These are phyloP conservation scores for Colletotrichum sp. DNA, from an alignment of 2,329 filamentous ascomycete genomes.

Conservation along the genomic window DNA sequence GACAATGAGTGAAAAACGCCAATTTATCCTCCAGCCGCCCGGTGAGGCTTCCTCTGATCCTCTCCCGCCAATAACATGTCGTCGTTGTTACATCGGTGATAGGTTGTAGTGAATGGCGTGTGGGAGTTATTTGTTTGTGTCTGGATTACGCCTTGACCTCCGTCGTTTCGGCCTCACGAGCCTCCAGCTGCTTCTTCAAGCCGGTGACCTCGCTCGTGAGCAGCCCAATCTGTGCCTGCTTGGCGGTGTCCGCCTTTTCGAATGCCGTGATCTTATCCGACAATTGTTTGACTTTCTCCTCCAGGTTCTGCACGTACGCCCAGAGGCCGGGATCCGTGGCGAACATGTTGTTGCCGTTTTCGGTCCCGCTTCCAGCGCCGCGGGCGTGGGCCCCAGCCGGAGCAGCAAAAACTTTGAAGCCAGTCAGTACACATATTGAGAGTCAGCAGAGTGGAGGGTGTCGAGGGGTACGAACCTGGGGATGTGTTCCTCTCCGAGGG, in stretches of 20 bases:
- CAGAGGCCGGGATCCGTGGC: constrained; percentile 69
- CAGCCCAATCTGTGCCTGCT: constrained; percentile 39
- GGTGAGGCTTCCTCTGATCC: background rate
- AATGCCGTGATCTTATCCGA: constrained; percentile 43
- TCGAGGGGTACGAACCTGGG: constrained; percentile 27
- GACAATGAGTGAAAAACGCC: constrained; percentile 24
- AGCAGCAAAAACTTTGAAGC: constrained; percentile 8
- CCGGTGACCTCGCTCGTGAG: constrained; percentile 39
- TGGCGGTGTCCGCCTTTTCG: constrained; percentile 42
- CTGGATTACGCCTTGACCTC: constrained; percentile 11
- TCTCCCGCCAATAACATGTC: constrained; percentile 8
- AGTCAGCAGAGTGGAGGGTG: background rate
- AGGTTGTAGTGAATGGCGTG: constrained; percentile 2
- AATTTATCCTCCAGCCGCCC: constrained; percentile 9
- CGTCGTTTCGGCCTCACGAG: constrained; percentile 17
- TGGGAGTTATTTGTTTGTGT: background rate
- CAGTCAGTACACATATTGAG: background rate
- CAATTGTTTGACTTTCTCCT: constrained; percentile 59
- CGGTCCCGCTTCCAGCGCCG: constrained; percentile 56
- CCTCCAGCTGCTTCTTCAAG: constrained; percentile 35
- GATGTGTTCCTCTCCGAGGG: constrained; percentile 61
- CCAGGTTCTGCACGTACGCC: constrained; percentile 74
- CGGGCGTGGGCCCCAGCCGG: constrained; percentile 29
- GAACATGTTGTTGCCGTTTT: constrained; percentile 72
- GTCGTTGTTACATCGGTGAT: constrained; percentile 23